These are phyloP conservation scores for Candida nitratophila DNA, from an alignment of 805 yeast species.

Conservation along the genomic window DNA sequence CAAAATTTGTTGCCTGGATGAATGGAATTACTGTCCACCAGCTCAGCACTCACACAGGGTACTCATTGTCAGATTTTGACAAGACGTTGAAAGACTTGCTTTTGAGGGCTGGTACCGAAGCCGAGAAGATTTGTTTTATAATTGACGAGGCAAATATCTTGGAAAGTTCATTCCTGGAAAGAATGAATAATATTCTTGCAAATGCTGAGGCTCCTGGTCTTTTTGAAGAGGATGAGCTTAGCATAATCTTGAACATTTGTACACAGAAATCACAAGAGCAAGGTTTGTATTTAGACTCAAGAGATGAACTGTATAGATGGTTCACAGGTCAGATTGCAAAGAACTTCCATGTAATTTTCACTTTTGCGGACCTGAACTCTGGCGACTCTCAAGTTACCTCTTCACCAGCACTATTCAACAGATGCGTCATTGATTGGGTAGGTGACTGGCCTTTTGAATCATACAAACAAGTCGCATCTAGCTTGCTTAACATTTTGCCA, in stretches of 20 bases:
- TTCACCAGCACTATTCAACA: constrained; percentile 83
- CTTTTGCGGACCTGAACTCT: constrained; percentile 48
- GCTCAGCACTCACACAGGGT: constrained; percentile 48
- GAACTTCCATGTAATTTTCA: constrained; percentile 79
- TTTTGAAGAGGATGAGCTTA: constrained; percentile 67
- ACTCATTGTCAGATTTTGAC: constrained; percentile 61
- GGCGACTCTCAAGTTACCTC: constrained; percentile 43
- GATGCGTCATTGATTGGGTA: constrained; percentile 87
- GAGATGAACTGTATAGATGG: constrained; percentile 70
- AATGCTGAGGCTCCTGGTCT: constrained; percentile 90
- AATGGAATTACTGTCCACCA: constrained; percentile 63
- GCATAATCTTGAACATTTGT: constrained; percentile 45
- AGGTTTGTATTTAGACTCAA: constrained; percentile 58
- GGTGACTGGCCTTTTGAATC: constrained; percentile 67
- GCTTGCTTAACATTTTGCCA: not conserved
- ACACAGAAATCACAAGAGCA: constrained; percentile 47
- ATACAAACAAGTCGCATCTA: constrained; percentile 41
- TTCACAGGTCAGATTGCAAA: constrained; percentile 58
- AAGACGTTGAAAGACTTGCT: constrained; percentile 49
- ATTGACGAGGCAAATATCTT: constrained; percentile 75
- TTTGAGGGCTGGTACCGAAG: constrained; percentile 40
- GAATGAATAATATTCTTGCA: constrained; percentile 90
- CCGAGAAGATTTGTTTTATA: constrained; percentile 61
- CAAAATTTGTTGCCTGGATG: constrained; percentile 87
- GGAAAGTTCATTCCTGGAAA: constrained; percentile 74